Evolutionary conservation across 2,329 filamentous ascomycete species (phyloP).

Genomic region (Fusarium guadeloupense): DNA sequence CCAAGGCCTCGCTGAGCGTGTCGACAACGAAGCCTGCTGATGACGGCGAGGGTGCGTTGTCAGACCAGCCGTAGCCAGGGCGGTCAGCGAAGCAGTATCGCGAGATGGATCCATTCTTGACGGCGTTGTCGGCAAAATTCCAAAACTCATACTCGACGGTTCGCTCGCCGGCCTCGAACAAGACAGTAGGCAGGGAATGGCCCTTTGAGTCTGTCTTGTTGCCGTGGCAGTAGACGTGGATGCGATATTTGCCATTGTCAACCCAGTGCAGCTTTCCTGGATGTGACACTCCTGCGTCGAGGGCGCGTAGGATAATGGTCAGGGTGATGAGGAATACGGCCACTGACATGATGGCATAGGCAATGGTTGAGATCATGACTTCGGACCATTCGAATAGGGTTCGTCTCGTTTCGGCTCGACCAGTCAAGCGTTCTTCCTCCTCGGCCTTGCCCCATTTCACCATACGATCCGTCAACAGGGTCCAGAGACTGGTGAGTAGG

Average conservation of each 20-base stretch:
- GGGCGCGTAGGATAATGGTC: slow-evolving; percentile 79
- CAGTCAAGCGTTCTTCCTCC: slow-evolving; percentile 92
- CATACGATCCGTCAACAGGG: slow-evolving; percentile 78
- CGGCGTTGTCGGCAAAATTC: slow-evolving; percentile 78
- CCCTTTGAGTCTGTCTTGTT: slow-evolving; percentile 68
- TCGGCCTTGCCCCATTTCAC: slow-evolving; percentile 93
- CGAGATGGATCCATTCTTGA: slow-evolving; percentile 81
- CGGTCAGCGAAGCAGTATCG: slow-evolving; percentile 97
- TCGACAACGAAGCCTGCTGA: slow-evolving; percentile 94
- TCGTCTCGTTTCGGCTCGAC: slow-evolving; percentile 84
- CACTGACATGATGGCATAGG: slow-evolving; percentile 73
- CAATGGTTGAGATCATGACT: slow-evolving; percentile 77
- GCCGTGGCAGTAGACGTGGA: slow-evolving; percentile 86
- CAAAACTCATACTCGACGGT: slow-evolving; percentile 83
- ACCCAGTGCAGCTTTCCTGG: slow-evolving; percentile 83
- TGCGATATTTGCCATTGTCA: slow-evolving; percentile 82
- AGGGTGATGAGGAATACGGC: slow-evolving; percentile 79
- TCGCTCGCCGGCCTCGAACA: slow-evolving; percentile 84
- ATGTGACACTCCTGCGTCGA: slow-evolving; percentile 77
- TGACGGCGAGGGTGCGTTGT: slow-evolving; percentile 92
- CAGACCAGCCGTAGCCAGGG: slow-evolving; percentile 85
- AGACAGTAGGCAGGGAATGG: slow-evolving; percentile 73
- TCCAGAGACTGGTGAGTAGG: slow-evolving; percentile 80
- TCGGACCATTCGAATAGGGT: slow-evolving; percentile 85
- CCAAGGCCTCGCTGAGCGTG: slow-evolving; percentile 85